Evolutionary conservation across 306 rosid genomes (phyloP).

Genomic region (Rubus idaeus): DNA sequence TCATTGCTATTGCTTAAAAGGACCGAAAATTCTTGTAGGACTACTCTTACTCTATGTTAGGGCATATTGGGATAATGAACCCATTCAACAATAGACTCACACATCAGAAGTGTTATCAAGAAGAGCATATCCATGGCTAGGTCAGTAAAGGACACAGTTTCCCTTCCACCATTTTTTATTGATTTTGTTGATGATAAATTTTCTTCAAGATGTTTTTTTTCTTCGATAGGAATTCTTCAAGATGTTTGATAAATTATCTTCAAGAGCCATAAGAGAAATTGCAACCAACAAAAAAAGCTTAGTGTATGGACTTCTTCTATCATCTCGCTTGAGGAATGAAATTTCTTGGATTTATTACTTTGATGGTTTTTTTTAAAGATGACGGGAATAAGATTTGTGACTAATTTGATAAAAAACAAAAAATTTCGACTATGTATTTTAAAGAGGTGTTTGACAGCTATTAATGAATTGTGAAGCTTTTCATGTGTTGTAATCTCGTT

Average conservation of each 20-base stretch:
- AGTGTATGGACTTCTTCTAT: not conserved
- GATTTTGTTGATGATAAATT: not conserved
- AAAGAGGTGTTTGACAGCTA: too few species aligned
- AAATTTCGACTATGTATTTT: too few species aligned
- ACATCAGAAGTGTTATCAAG: not conserved
- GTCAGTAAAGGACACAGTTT: not conserved
- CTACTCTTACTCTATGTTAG: not conserved
- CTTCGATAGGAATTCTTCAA: too few species aligned
- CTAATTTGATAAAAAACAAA: too few species aligned
- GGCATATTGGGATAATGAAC: slow-evolving; percentile 7
- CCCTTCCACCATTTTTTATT: not conserved
- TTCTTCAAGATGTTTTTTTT: not conserved
- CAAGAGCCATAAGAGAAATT: not conserved
- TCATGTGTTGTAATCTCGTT: too few species aligned
- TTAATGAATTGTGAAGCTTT: too few species aligned
- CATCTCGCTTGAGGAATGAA: not conserved
- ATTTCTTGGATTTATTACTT: not conserved
- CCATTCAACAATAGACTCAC: not conserved
- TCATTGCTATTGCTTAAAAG: not conserved
- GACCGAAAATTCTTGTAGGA: too few species aligned
- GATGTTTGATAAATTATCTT: not conserved
- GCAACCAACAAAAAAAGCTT: too few species aligned
- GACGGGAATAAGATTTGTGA: too few species aligned
- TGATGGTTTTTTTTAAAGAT: not conserved
- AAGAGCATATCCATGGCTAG: not conserved